Base-by-base conservation (phyloP, 116 monocot genomes). In the Zostera marina region DNA sequence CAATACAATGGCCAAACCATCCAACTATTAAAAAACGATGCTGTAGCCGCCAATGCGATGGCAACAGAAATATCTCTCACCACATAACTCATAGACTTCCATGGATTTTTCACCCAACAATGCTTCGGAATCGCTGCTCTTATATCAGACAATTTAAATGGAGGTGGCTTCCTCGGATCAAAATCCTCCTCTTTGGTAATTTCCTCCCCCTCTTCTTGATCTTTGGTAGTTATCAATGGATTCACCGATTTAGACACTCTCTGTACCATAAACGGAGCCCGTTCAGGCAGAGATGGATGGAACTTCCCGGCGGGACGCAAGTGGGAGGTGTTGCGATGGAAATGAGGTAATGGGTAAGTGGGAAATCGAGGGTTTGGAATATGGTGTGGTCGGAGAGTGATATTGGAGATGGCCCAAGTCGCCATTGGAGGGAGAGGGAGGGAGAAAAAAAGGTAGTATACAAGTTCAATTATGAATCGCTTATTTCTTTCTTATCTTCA, bases 171-270 rank as follows among this genome's bases (percentile, higher is more conserved):
- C 42, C 68, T 65, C 11, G 72, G 56, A 9, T 72, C 69, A 43
- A 77, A 77, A 38, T 74, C 63, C 41, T 16, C 22, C 42, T 64
- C 42, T 23, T 13, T 1, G 13, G 12, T 5, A 22, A 42, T 26
- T 19, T 32, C 32, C 32, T 32, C 32, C 10, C 54, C 23, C 11
- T 20, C 44, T 8, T n/a, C 65, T 15, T 56, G 25, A 7, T 47
- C 61, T 2, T 65, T 53, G 9, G 3, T 44, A 26, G 53, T 12
- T 7, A 24, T 38, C 15, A 56, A 43, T 51, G 63, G 42, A 25
- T 63, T 75, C 66, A 59, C 15, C 16, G 89, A 89, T 0, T 81
- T 62, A 60, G 75, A 76, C 52, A 88, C 94, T 16, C 64, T 59
- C n/a, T 22, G 14, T 20, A 52, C 14, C 55, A 13, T 10, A 38